Evolutionary conservation across 2,329 filamentous ascomycete genomes (phyloP).

Genomic region (Talaromyces amestolkiae): DNA sequence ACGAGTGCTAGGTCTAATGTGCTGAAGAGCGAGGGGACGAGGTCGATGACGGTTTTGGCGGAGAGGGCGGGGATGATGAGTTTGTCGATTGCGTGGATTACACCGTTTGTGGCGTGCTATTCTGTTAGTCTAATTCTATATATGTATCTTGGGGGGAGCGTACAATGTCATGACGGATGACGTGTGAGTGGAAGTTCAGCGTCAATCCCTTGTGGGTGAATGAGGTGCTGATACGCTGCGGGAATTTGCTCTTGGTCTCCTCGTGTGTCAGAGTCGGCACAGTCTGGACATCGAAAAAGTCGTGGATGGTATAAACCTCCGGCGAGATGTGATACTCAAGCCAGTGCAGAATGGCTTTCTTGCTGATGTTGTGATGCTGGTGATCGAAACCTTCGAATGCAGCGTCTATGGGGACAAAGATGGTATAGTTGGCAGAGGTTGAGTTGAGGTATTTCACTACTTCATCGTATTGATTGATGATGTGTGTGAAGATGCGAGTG

Average conservation of each 20-base stretch:
- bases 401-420: slow-evolving; percentile 73
- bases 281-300: slow-evolving; percentile 67
- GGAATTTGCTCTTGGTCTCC: slow-evolving; percentile 58
- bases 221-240: slow-evolving; percentile 70
- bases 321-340: slow-evolving; percentile 71
- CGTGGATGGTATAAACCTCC: slow-evolving; percentile 63
- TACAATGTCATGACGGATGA: slow-evolving; percentile 69
- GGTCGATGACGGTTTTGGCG: slow-evolving; percentile 61
- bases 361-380: slow-evolving; percentile 59
- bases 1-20: slow-evolving; percentile 71
- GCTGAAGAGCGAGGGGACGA: slow-evolving; percentile 69
- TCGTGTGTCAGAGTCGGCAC: slow-evolving; percentile 66
- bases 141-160: background rate
- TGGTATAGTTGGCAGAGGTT: slow-evolving; percentile 67
- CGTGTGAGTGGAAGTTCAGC: slow-evolving; percentile 73
- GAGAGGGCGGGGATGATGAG: slow-evolving; percentile 71
- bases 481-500: slow-evolving; percentile 69
- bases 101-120: slow-evolving; percentile 70
- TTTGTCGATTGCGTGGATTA: slow-evolving; percentile 72
- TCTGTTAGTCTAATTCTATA: background rate
- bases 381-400: slow-evolving; percentile 68
- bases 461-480: slow-evolving; percentile 69
- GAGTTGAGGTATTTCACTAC: slow-evolving; percentile 71
- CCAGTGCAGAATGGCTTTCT: slow-evolving; percentile 67
- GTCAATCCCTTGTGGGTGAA: slow-evolving; percentile 62